Evolutionary conservation across 2,329 filamentous ascomycete genomes (phyloP).

Genomic region (Cladophialophora carrionii): DNA sequence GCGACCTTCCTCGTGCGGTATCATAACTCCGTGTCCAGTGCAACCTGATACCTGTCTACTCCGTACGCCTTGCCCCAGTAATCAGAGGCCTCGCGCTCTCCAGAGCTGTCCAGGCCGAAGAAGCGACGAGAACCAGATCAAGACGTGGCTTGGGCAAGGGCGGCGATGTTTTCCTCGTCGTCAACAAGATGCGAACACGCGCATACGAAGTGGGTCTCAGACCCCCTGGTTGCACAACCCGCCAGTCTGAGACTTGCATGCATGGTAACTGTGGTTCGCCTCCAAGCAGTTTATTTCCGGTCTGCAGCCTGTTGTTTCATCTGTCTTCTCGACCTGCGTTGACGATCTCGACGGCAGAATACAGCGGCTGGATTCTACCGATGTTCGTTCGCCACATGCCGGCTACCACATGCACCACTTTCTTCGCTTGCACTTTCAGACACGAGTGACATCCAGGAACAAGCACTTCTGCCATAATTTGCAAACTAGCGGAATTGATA

Average conservation of each 20-base stretch:
- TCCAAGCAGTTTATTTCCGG: slow-evolving; percentile 18
- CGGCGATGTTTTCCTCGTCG: neutral
- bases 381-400: neutral
- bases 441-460: neutral
- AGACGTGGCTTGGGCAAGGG: neutral
- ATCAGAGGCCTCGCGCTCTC: neutral
- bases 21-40: neutral
- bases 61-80: neutral
- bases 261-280: slow-evolving; percentile 18
- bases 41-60: neutral
- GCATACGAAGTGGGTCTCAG: neutral
- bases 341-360: slow-evolving; percentile 2
- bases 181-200: neutral
- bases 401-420: neutral
- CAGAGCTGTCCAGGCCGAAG: neutral
- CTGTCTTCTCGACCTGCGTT: slow-evolving; percentile 9
- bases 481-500: neutral
- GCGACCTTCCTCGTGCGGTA: neutral
- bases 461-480: too few relatives aligned
- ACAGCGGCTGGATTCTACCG: neutral
- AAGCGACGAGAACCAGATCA: neutral
- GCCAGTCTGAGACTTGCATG: slow-evolving; percentile 31
- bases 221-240: slow-evolving; percentile 12
- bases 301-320: slow-evolving; percentile 13
- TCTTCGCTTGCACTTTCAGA: neutral